Evolutionary conservation across 225 moss, liverwort and hornwort species (phyloP).

Genomic region (Lunularia cruciata): DNA sequence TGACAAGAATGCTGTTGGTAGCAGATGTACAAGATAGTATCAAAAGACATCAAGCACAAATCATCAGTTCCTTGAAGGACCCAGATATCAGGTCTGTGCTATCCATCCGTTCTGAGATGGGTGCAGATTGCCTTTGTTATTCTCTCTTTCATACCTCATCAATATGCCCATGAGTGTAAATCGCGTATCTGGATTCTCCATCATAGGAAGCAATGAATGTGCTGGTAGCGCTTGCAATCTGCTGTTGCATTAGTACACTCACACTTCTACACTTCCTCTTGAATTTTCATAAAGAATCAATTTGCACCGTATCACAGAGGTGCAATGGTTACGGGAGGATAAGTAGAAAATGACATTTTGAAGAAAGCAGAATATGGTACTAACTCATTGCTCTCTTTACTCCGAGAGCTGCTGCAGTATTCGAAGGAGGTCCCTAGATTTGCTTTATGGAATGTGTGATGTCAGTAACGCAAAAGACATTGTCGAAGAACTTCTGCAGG

Average conservation of each 20-base stretch:
- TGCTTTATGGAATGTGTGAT: slow-evolving; percentile 97
- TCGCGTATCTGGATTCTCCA: too few relatives aligned
- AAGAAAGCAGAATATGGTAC: neutral
- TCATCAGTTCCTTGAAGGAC: slow-evolving; percentile 90
- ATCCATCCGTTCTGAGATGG: neutral
- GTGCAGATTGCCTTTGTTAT: neutral
- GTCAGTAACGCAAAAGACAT: slow-evolving; percentile 89
- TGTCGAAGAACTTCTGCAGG: slow-evolving; percentile 97
- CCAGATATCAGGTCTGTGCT: slow-evolving; percentile 84
- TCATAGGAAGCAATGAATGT: too few relatives aligned
- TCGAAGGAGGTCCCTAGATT: slow-evolving; percentile 86
- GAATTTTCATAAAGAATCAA: neutral
- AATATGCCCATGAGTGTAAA: too few relatives aligned
- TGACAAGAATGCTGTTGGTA: slow-evolving; percentile 95
- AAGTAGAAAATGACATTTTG: neutral
- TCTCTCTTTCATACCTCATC: neutral
- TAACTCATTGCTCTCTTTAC: slow-evolving; percentile 6
- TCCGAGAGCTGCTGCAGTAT: slow-evolving; percentile 57
- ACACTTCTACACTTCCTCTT: neutral
- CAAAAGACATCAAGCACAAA: slow-evolving; percentile 97
- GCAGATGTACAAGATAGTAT: slow-evolving; percentile 94
- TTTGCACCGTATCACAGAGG: too few relatives aligned
- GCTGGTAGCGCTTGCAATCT: too few relatives aligned
- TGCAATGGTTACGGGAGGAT: neutral
- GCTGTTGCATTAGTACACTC: too few relatives aligned